A percentile compares a stretch with the other conserved stretches of the same genome.
phyloP scores from a whole-genome alignment of 768 basidiomycete genomes.

The Pleurotus platypus region DNA sequence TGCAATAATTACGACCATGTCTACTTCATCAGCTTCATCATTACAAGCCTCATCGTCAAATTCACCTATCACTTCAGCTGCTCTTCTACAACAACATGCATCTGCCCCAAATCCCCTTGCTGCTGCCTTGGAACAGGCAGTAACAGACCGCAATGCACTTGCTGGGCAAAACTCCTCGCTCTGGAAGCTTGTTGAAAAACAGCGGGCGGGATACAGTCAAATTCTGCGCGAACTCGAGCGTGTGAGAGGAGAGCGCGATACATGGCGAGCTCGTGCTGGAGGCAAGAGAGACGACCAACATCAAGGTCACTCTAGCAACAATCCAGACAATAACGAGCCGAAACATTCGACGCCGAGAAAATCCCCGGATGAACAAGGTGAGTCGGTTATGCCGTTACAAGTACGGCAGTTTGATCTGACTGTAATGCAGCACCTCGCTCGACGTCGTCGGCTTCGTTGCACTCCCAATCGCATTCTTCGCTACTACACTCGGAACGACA shows the following conservation, averaged over 20 bases:
- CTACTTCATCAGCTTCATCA: constrained; percentile 25
- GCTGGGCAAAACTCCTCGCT: constrained; percentile 84
- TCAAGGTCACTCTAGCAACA: constrained; percentile 20
- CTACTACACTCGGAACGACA: constrained; percentile 2
- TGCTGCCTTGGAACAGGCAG: constrained; percentile 73
- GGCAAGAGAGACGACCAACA: constrained; percentile 33
- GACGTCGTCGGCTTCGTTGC: constrained; percentile 1
- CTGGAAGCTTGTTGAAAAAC: constrained; percentile 95
- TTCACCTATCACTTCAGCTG: constrained; percentile 43
- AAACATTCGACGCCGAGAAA: neutral
- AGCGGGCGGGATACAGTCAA: constrained; percentile 75
- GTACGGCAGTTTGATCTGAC: neutral
- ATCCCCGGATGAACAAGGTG: constrained; percentile 2
- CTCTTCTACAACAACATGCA: constrained; percentile 54
- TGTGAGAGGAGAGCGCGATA: constrained; percentile 76
- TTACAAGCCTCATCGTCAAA: constrained; percentile 29
- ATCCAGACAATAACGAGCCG: neutral
- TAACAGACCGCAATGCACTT: constrained; percentile 78
- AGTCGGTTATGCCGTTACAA: neutral
- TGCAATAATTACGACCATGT: neutral
- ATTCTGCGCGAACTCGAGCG: constrained; percentile 85
- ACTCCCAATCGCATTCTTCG: neutral
- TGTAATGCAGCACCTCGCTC: constrained; percentile 1
- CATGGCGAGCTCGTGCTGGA: constrained; percentile 36
- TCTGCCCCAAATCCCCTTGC: constrained; percentile 47